phyloP scores from a whole-genome alignment of 805 yeast species.

The Hanseniaspora mollemarum region DNA sequence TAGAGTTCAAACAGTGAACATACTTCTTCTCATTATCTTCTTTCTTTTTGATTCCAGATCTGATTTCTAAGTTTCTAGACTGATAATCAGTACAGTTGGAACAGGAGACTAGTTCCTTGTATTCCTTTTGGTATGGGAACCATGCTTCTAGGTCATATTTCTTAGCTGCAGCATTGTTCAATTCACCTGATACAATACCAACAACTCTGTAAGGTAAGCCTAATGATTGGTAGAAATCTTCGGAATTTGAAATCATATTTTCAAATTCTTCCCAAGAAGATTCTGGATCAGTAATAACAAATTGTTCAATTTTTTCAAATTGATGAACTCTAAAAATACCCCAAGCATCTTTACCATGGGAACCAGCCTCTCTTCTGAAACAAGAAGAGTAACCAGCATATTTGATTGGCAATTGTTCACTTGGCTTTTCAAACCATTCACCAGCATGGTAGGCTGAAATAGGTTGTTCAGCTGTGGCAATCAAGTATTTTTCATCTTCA shows the following conservation, averaged over 20 bases:
- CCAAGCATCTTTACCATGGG: conserved; percentile 99
- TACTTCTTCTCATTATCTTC: conserved; percentile 93
- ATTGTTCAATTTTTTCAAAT: conserved; percentile 96
- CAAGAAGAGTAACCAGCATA: conserved; percentile 98
- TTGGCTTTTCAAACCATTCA: conserved; percentile 97
- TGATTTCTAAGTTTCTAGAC: conserved; percentile 94
- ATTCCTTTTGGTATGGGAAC: conserved; percentile 99
- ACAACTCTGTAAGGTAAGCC: conserved; percentile 94
- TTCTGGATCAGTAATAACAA: conserved; percentile 91
- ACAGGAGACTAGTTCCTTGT: conserved; percentile 95
- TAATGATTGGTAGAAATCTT: conserved; percentile 83
- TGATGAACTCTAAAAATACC: conserved; percentile 99
- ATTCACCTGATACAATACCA: conserved; percentile 95
- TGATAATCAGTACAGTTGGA: conserved; percentile 99
- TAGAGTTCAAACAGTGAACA: conserved; percentile 96
- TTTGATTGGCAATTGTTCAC: conserved; percentile 89
- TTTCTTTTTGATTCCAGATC: conserved; percentile 95
- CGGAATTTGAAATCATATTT: conserved; percentile 81
- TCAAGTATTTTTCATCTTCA: conserved; percentile 90
- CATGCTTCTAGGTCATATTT: conserved; percentile 98
- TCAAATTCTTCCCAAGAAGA: conserved; percentile 97
- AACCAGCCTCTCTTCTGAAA: conserved; percentile 99
- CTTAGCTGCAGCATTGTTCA: conserved; percentile 98
- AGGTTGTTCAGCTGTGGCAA: conserved; percentile 98
- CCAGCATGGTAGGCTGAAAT: conserved; percentile 93